Evolutionary conservation across 2,329 filamentous ascomycete species (phyloP).

Genomic region (Phialophora expanda): DNA sequence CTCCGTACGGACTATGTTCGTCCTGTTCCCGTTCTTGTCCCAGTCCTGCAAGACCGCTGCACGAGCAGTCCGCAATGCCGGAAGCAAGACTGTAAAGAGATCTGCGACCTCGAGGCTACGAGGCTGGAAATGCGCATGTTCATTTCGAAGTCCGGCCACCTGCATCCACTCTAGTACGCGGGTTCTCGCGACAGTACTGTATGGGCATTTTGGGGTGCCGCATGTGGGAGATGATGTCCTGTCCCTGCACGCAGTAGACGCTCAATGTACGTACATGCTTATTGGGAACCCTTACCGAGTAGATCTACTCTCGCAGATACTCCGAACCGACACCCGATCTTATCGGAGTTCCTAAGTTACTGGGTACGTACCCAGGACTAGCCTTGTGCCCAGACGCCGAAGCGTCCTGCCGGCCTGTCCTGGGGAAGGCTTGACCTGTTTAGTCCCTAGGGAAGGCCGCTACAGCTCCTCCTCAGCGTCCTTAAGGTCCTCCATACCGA

Average conservation of each 20-base stretch:
- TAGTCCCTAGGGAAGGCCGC: neutral
- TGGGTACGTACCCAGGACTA: neutral
- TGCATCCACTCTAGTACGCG: too few relatives aligned
- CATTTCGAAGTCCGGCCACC: neutral
- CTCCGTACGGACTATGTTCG: neutral
- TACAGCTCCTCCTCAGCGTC: neutral
- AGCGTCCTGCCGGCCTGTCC: neutral
- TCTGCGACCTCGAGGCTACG: neutral
- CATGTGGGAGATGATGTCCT: too few relatives aligned
- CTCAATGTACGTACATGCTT: too few relatives aligned
- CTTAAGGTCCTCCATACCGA: too few relatives aligned
- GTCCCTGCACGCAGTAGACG: too few relatives aligned
- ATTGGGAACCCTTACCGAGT: neutral
- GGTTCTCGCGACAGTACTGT: too few relatives aligned
- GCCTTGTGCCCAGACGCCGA: neutral
- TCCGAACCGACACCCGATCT: neutral
- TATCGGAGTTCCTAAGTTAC: neutral
- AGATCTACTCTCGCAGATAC: too few relatives aligned
- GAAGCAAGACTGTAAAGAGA: neutral
- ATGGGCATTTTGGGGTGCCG: too few relatives aligned
- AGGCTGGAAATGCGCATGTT: neutral
- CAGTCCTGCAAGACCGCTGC: too few relatives aligned
- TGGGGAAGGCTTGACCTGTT: neutral
- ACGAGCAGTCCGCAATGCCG: neutral
- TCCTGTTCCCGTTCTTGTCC: too few relatives aligned